Conservation (phyloP, 176 grass and related monocot genomes). For the Ampelocalamus luodianensis region DNA sequence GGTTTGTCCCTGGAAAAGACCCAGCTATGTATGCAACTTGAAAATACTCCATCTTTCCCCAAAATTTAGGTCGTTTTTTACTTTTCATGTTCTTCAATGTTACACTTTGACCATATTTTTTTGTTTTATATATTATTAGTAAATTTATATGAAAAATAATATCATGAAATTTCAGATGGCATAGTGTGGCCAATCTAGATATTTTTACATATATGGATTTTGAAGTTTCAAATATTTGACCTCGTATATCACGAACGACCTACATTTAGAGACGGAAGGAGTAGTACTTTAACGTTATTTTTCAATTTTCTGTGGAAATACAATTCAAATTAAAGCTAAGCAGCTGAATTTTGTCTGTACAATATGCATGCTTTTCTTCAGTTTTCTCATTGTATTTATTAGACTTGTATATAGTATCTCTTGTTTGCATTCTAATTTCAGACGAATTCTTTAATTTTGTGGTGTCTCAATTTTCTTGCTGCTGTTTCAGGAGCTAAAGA, state of each 20-base stretch:
- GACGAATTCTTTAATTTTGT: background rate
- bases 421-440: slow-evolving; percentile 31
- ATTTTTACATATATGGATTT: background rate
- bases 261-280: slow-evolving; percentile 18
- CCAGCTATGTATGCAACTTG: slow-evolving; percentile 12
- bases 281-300: background rate
- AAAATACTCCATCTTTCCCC: background rate
- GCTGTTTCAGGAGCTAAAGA: slow-evolving; percentile 79
- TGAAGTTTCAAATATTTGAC: slow-evolving; percentile 12
- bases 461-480: slow-evolving; percentile 38
- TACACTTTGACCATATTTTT: background rate
- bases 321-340: slow-evolving; percentile 19
- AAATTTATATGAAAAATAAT: slow-evolving; percentile 1
- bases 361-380: slow-evolving; percentile 24
- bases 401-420: background rate
- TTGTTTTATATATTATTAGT: background rate
- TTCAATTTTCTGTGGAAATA: slow-evolving; percentile 22
- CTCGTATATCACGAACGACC: background rate
- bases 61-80: background rate
- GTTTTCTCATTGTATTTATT: background rate
- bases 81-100: background rate
- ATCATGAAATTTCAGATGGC: background rate
- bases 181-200: background rate
- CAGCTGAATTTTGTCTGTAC: background rate
- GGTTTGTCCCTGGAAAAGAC: background rate